These are phyloP conservation scores for Ammopiptanthus mongolicus DNA, from an alignment of 306 rosid species.

Conservation along the genomic window DNA sequence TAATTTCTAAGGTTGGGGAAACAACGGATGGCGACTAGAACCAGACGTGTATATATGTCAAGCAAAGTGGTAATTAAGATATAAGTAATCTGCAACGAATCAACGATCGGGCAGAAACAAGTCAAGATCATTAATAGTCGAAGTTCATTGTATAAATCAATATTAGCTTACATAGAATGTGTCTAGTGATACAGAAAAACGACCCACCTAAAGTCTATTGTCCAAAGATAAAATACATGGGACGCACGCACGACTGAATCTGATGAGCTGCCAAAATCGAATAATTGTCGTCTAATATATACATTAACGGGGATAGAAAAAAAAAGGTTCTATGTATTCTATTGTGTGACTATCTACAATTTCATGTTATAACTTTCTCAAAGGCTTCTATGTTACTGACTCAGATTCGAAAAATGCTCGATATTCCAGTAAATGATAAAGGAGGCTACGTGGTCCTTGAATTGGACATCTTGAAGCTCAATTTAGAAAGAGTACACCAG, in stretches of 20 bases:
- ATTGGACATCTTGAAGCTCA: background rate
- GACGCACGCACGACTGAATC: background rate
- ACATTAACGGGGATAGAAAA: background rate
- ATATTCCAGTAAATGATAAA: constrained; percentile 16
- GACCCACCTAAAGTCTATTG: constrained; percentile 11
- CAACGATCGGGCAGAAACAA: background rate
- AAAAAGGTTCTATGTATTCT: background rate
- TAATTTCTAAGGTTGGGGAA: background rate
- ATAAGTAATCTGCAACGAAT: background rate
- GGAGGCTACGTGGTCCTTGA: background rate
- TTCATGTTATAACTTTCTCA: constrained; percentile 23
- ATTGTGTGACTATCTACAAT: constrained; percentile 30
- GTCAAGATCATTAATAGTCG: background rate
- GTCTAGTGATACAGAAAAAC: constrained; percentile 15
- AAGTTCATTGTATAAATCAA: constrained; percentile 12
- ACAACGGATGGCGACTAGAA: background rate
- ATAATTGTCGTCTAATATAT: constrained; percentile 2
- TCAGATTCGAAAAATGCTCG: constrained; percentile 15
- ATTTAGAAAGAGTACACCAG: background rate
- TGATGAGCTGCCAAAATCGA: constrained; percentile 28
- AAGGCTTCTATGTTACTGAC: constrained; percentile 11
- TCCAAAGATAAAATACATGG: background rate
- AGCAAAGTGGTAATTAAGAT: background rate
- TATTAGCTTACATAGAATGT: background rate
- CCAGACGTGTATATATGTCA: background rate